A percentile compares a stretch with the other conserved stretches of the same genome.
These are phyloP conservation scores for Aspergillus sp. DNA, from an alignment of 2,329 filamentous ascomycete species.

Conservation along the genomic window DNA sequence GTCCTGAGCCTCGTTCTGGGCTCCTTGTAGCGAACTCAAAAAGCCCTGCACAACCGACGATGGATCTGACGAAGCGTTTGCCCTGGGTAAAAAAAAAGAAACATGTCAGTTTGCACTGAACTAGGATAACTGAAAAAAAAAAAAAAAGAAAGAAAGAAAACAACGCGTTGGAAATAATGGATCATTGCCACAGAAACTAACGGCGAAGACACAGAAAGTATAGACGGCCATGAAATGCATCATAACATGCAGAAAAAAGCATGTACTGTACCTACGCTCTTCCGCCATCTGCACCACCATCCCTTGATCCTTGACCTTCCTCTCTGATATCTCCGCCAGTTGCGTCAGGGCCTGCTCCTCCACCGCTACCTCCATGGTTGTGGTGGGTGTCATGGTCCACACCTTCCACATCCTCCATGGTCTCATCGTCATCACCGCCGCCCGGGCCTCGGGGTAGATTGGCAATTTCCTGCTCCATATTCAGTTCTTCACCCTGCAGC, in stretches of 20 bases:
- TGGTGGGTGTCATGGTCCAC: conserved; percentile 50
- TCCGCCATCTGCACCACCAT: conserved; percentile 91
- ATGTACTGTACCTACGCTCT: conserved; percentile 95
- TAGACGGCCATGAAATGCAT: not conserved
- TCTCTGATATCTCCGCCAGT: conserved; percentile 87
- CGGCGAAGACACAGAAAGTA: conserved; percentile 1
- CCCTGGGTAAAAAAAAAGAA: conserved; percentile 42
- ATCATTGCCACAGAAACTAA: too few relatives aligned
- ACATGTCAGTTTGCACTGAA: conserved; percentile 34
- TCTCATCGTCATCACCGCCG: conserved; percentile 59
- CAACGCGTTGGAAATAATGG: not conserved
- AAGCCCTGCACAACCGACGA: conserved; percentile 78
- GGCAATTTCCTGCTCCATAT: conserved; percentile 65
- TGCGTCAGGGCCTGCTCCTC: conserved; percentile 75
- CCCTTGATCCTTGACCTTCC: conserved; percentile 78
- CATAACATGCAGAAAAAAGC: conserved; percentile 25
- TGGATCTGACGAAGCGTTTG: conserved; percentile 58
- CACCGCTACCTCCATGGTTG: conserved; percentile 55
- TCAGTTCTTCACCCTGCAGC: conserved; percentile 80
- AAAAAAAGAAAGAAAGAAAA: not conserved
- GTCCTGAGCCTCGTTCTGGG: conserved; percentile 47
- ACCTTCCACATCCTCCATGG: conserved; percentile 69
- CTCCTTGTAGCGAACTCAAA: conserved; percentile 67
- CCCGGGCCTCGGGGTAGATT: conserved; percentile 45
- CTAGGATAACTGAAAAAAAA: not conserved